Evolutionary conservation across 2,329 filamentous ascomycete genomes (phyloP), one percentile per base, ranked within the genome.

Genomic region (Neopestalotiopsis sp.): DNA sequence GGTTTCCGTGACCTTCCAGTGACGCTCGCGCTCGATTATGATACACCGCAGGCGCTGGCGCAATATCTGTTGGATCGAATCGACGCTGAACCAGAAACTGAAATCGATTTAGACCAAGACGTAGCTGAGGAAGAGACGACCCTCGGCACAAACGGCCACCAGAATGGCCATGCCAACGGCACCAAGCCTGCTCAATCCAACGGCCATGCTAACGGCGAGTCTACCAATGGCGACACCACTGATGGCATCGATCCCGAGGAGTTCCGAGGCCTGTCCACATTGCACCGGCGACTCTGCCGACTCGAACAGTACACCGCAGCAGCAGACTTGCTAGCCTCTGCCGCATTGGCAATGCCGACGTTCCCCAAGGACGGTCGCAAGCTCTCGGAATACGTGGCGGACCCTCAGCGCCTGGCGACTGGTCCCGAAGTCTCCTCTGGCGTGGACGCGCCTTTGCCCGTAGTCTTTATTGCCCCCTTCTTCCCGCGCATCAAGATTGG

Each of bases 401-500:
- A 66, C 38, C 65, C 65, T 34, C 65, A 66, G 28, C 30, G 65
- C 65, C 65, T 66, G 20, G 65, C 65, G 10, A 61, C 38, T 40
- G 62, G 62, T 56, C 62, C 62, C n/a, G 38, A 38, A 49, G 42
- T n/a, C 38, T 30, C 28, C 7, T 6, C n/a, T 14, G 38, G 20
- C 20, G 14, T 7, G 14, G 62, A 49, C 28, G 42, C 38, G 40
- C 62, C 62, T 5, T 30, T 65, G 24, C 62, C 62, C 38, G 20
- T 65, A 34, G 42, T 65, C n/a, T 65, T 65, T 38, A 65, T 65
- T 65, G 62, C 62, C 20, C 62, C 62, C 24, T 65, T 65, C 42
- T 65, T 65, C 42, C 62, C 62, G n/a, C 62, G 62, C 62, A 65
- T 65, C 62, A 65, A 65, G 62, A 65, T 65, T 40, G 62, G 62